phyloP scores from a whole-genome alignment of 805 yeast genomes.

The Candida chilensis region DNA sequence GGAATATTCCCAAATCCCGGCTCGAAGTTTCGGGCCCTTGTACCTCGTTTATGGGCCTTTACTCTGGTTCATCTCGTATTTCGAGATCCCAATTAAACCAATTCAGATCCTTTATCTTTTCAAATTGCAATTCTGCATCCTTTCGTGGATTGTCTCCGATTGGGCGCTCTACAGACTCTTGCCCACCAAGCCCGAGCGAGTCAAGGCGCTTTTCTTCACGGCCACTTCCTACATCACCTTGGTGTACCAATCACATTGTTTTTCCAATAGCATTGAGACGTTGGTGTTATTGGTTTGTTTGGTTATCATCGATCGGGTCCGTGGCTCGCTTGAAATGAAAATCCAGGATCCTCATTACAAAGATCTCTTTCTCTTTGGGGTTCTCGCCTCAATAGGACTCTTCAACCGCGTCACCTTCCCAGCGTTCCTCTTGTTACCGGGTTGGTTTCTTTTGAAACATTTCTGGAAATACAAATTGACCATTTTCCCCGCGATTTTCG shows the following conservation, averaged over 20 bases:
- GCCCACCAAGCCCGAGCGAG: constrained; percentile 19
- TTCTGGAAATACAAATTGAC: constrained; percentile 22
- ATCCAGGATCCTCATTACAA: constrained; percentile 1
- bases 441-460: constrained; percentile 32
- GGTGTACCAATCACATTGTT: constrained; percentile 77
- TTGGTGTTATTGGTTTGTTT: constrained; percentile 39
- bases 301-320: constrained; percentile 31
- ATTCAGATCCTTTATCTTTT: constrained; percentile 40
- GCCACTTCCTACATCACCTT: constrained; percentile 62
- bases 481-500: constrained; percentile 16
- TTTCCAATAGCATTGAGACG: constrained; percentile 84
- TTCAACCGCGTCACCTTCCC: constrained; percentile 84
- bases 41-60: constrained; percentile 66
- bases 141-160: constrained; percentile 19
- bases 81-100: constrained; percentile 34
- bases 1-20: constrained; percentile 77
- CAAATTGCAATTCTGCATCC: constrained; percentile 33
- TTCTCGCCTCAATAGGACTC: constrained; percentile 51
- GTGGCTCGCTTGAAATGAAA: constrained; percentile 8
- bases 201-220: constrained; percentile 35
- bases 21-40: constrained; percentile 66
- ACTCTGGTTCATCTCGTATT: constrained; percentile 17
- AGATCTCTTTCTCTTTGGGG: constrained; percentile 27
- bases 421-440: constrained; percentile 65
- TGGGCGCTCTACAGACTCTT: constrained; percentile 15